Base-by-base conservation (phyloP, 2,329 filamentous ascomycete species). In the Sphaerulina vaccinii region DNA sequence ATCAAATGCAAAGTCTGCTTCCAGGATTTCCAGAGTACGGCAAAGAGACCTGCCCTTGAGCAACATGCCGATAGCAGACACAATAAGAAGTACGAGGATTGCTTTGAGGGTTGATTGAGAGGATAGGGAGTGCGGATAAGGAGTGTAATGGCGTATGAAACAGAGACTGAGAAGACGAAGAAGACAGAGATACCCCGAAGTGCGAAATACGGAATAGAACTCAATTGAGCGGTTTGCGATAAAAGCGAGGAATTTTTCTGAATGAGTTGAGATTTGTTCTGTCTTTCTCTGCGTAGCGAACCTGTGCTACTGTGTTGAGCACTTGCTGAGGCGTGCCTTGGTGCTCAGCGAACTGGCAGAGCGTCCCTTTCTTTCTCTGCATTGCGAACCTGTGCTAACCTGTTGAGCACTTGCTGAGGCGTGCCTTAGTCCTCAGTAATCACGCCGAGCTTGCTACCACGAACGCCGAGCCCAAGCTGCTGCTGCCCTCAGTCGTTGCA, bases 1-100 rank as follows among this genome's bases (percentile, higher is more conserved):
- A 88, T 90, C 71, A 85, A 88, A 71, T 91, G 87, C 79, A 74
- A 81, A 61, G 76, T 83, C 64, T 91, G 87, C 85, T 87, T 84
- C 73, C 81, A 85, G 63, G 87, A 86, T 23, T 90, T 91, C 75
- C 79, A 90, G 62, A 85, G 86, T 76, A 91, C 87, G 24, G 86
- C 85, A 56, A 85, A 86, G 68, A 82, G 79, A 55, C 84, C 85
- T 64, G 84, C 86, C 55, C 81, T 90, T 57, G 80, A 78, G 54
- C 82, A 86, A 65, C 87, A 91, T 70, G 85, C 87, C 56, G 68
- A 73, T 58, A 89, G 89, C 73, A 90, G 88, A 77, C 87, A 91
- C 76, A 84, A 73, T 76, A 88, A 89, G 76, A 78, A 79, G 38
- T 75, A 89, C 21, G 69, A 78, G 47, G 85, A 88, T 33, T 90